phyloP scores from a whole-genome alignment of 305 asterid genomes.

The Ilex paraguariensis region DNA sequence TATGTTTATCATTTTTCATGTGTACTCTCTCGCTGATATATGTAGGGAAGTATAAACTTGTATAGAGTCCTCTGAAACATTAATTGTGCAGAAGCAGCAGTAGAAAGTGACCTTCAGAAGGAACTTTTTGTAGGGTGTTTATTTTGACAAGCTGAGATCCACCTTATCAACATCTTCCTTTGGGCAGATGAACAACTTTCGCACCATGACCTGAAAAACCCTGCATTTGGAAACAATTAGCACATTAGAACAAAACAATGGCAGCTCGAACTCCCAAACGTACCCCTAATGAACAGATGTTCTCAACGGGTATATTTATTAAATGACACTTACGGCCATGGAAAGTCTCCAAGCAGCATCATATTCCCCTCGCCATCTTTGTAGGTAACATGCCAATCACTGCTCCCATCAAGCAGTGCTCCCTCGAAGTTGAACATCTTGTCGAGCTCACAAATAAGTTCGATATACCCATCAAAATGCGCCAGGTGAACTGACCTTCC shows the following conservation, averaged over 20 bases:
- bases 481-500: constrained; percentile 12
- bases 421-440: constrained; percentile 7
- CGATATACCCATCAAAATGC: constrained; percentile 7
- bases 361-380: constrained; percentile 8
- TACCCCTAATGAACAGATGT: neutral
- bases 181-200: constrained; percentile 8
- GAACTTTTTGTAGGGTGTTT: no score
- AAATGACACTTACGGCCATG: neutral
- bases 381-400: constrained; percentile 8
- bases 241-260: neutral
- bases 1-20: no score
- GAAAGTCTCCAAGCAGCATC: neutral
- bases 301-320: neutral
- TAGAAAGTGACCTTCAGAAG: no score
- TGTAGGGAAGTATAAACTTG: no score
- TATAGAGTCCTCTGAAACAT: no score
- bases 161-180: neutral
- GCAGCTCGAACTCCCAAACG: neutral
- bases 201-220: constrained; percentile 7
- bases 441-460: constrained; percentile 13
- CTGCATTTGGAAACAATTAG: neutral
- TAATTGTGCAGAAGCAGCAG: no score
- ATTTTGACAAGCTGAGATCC: neutral
- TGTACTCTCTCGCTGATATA: no score
- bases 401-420: constrained; percentile 5